phyloP scores from a whole-genome alignment of 192 early-diverging fungal genomes.

The Coemansia sp. region DNA sequence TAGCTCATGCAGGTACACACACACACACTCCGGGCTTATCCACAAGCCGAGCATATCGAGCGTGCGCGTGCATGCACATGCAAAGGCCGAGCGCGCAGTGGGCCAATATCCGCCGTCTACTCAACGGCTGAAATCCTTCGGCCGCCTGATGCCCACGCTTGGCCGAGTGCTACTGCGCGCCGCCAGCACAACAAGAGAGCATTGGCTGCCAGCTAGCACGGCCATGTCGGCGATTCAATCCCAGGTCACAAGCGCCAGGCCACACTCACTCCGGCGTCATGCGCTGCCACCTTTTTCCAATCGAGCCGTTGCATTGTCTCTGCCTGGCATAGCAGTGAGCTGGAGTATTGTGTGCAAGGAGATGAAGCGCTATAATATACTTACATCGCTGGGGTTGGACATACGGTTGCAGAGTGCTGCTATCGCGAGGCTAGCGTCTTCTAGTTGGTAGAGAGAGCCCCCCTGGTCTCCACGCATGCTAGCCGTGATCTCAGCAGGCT shows the following conservation, averaged over 20 bases:
- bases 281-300: background rate
- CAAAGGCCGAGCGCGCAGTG: slow-evolving; percentile 2
- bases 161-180: slow-evolving; percentile 1
- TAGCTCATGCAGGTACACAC: slow-evolving; percentile 9
- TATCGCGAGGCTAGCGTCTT: slow-evolving; percentile 41
- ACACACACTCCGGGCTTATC: slow-evolving; percentile 5
- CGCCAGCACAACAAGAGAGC: background rate
- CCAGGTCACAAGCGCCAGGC: slow-evolving; percentile 3
- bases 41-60: background rate
- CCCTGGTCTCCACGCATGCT: slow-evolving; percentile 40
- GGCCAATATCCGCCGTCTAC: background rate
- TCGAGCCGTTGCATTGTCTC: background rate
- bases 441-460: slow-evolving; percentile 33
- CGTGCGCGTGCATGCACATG: background rate
- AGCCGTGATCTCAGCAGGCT: slow-evolving; percentile 9
- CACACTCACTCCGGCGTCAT: slow-evolving; percentile 1
- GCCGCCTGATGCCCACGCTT: background rate
- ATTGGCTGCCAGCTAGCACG: background rate
- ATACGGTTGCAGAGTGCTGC: slow-evolving; percentile 38
- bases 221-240: background rate
- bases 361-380: slow-evolving; percentile 7
- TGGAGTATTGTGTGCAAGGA: background rate
- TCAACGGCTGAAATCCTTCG: background rate
- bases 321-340: background rate
- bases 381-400: slow-evolving; percentile 31